These are phyloP conservation scores for Orbilia quercus DNA, from an alignment of 2,329 filamentous ascomycete species.

Conservation along the genomic window DNA sequence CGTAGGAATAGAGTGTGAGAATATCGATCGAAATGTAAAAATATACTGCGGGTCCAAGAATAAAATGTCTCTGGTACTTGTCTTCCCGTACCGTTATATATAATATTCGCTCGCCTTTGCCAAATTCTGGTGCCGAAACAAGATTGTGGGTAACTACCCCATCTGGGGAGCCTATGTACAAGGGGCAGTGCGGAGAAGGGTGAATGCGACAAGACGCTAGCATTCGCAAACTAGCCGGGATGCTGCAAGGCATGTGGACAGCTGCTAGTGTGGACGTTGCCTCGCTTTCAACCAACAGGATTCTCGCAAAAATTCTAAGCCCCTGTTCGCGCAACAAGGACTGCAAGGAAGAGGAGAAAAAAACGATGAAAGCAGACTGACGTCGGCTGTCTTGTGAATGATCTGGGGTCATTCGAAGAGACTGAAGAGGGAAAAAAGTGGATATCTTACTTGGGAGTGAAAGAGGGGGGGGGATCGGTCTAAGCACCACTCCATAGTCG, in stretches of 20 bases:
- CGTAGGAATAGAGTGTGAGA: constrained; percentile 7
- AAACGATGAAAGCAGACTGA: not conserved
- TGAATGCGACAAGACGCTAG: constrained; percentile 32
- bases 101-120: constrained; percentile 49
- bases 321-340: not conserved
- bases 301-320: constrained; percentile 14
- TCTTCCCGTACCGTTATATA: constrained; percentile 45
- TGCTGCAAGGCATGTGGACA: constrained; percentile 39
- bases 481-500: constrained; percentile 44
- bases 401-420: constrained; percentile 8
- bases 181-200: constrained; percentile 53
- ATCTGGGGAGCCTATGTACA: constrained; percentile 32
- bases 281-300: constrained; percentile 37
- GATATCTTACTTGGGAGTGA: constrained; percentile 51
- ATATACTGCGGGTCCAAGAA: constrained; percentile 30
- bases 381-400: constrained; percentile 3
- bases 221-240: constrained; percentile 52
- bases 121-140: constrained; percentile 28
- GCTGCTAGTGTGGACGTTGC: constrained; percentile 37
- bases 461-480: constrained; percentile 29
- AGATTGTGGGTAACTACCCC: constrained; percentile 45
- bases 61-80: constrained; percentile 20
- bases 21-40: constrained; percentile 21
- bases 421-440: constrained; percentile 21
- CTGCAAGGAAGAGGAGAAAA: no score